Evolutionary conservation across 2,329 filamentous ascomycete species (phyloP), one percentile per base, ranked within the genome.

Genomic region (Ophiostoma himal-ulmi): DNA sequence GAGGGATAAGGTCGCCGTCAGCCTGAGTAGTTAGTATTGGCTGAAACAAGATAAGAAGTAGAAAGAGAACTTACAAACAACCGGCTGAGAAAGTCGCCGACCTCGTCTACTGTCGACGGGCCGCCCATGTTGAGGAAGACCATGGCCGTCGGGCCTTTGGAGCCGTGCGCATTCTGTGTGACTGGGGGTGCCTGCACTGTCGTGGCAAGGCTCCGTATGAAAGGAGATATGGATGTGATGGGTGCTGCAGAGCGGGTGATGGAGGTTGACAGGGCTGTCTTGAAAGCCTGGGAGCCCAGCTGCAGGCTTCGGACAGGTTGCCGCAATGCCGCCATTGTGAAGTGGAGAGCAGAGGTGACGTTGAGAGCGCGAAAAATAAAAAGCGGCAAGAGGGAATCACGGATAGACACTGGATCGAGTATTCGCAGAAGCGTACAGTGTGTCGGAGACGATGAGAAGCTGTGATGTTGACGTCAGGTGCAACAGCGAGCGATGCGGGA

Each of bases 71-170:
- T 71, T 86, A 96, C 94, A 81, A 99, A 99, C 75, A 99, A 83
- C 75, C 94, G 89, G 79, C 91, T 95, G 67, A 99, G 82, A 78
- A 98, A 99, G 80, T 90, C 88, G 75, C 90, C 89, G 48, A 99
- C 95, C 82, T 99, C 93, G 75, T 89, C 87, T 5, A 90, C 91
- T 4, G 91, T 97, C 1, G 92, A 91, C 3, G 95, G 95, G 0
- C 95, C 95, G 72, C 95, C 95, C 95, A 99, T 99, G 81, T 99
- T 99, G 82, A 99, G 88, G 77, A 99, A 97, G 17, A 99, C 95
- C 88, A 99, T 98, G 62, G 95, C 95, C 5, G 95, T 99, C 8
- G 94, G 93, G 0, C 94, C 94, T 77, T 92, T 75, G 60, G 85
- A 86, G 14, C 85, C 87, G 0, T 86, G 86, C 7, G 86, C 84